Evolutionary conservation across 306 rosid species (phyloP), one percentile per base, ranked within the genome.

Genomic region (Cicer bijugum): DNA sequence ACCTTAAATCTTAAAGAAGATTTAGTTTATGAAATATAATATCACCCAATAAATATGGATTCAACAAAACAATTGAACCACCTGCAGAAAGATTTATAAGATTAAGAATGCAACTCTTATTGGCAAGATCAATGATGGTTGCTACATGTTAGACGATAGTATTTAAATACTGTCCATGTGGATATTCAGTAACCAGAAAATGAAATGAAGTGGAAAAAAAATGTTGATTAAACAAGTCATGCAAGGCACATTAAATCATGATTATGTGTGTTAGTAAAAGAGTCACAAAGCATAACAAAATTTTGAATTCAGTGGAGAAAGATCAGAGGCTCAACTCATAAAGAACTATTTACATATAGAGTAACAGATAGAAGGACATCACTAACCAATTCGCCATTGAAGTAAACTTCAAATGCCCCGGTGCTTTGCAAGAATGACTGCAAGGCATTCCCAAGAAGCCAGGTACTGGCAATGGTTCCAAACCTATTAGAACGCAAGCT

Each of bases 401-500:
- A 83, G 89, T 72, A 89, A 63, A 91, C 85, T 86, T 89, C 96
- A 73, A 93, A 91, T 17, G 91, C 92, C 37, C 97, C 97, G 23
- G 94, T 81, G 82, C 91, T 90, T 14, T 91, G 96, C 58, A 93
- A 85, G 88, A 88, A 91, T 67, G 92, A 85, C 76, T 89, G 93
- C 55, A 90, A 42, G 8, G 89, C 72, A 70, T 87, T 88, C 71
- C 98, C 98, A 51, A 93, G 93, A 86, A 91, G 98, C 97, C 92
- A 93, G 56, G 91, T 68, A 64, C 83, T 82, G 2, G 96, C 92
- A 4, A 91, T 67, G 82, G 96, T 83, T 79, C 86, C 93, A 51
- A 91, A 91, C 75, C 78, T 86, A 76, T 93, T 89, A 46, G 93
- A 91, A 12, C 89, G 92, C 84, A 90, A 71, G 74, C 83, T 78